phyloP scores from a whole-genome alignment of 805 yeast genomes.

The Metschnikowia lunata region DNA sequence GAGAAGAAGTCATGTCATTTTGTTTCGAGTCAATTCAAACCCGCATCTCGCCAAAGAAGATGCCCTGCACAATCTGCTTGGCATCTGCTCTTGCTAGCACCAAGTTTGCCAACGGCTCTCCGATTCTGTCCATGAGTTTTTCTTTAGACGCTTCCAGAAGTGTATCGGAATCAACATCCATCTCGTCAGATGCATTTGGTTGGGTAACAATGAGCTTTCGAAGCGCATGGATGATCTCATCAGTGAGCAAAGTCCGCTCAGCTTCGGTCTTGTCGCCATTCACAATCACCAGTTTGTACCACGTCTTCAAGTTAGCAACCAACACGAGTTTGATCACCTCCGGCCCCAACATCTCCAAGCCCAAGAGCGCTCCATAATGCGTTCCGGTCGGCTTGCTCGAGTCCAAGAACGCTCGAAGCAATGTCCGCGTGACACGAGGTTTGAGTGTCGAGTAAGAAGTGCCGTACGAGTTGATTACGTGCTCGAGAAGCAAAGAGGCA shows the following conservation, averaged over 20 bases:
- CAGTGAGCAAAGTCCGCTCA: constrained; percentile 46
- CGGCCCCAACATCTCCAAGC: constrained; percentile 76
- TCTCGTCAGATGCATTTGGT: constrained; percentile 23
- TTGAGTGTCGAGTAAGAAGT: constrained; percentile 82
- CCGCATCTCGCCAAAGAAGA: constrained; percentile 62
- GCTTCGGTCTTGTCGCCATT: constrained; percentile 34
- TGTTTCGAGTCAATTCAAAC: no score
- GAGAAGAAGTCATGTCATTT: no score
- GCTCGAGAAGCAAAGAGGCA: constrained; percentile 77
- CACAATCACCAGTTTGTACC: constrained; percentile 63
- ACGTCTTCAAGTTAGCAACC: constrained; percentile 76
- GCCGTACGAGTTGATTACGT: constrained; percentile 76
- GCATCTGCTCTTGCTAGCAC: constrained; percentile 48
- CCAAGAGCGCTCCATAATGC: constrained; percentile 86
- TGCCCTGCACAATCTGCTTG: constrained; percentile 51
- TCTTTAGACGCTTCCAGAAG: constrained; percentile 29
- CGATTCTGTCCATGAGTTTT: constrained; percentile 56
- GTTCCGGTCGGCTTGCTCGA: constrained; percentile 81
- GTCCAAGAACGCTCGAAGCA: constrained; percentile 85
- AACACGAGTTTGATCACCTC: constrained; percentile 84
- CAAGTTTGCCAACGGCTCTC: constrained; percentile 49
- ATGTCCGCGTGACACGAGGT: constrained; percentile 90
- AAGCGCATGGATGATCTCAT: constrained; percentile 51
- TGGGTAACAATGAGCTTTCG: constrained; percentile 38
- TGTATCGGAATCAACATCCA: constrained; percentile 29